Evolutionary conservation across 305 asterid species (phyloP).

Genomic region (Solanum hybrid): DNA sequence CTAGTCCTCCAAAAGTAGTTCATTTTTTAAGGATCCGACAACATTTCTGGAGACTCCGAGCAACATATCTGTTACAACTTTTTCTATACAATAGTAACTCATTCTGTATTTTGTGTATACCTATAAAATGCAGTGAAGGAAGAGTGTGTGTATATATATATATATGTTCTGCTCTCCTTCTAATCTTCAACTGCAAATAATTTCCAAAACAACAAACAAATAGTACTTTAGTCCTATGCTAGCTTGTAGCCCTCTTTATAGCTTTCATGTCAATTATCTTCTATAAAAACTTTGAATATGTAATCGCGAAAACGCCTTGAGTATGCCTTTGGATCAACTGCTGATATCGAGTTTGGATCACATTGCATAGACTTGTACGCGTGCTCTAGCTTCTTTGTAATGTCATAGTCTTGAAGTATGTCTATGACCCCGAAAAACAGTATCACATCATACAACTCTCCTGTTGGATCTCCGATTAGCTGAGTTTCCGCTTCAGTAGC

Average conservation of each 20-base stretch:
- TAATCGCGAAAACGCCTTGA: constrained; percentile 17
- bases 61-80: background rate
- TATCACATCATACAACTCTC: constrained; percentile 13
- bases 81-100: constrained; percentile 7
- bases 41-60: background rate
- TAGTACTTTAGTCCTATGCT: background rate
- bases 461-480: constrained; percentile 14
- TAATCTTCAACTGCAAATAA: background rate
- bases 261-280: background rate
- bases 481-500: constrained; percentile 27
- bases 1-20: background rate
- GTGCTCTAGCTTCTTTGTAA: constrained; percentile 17
- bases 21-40: background rate
- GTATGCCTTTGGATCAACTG: constrained; percentile 17
- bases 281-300: constrained; percentile 14
- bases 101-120: background rate
- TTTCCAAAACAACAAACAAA: background rate
- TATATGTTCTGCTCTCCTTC: background rate
- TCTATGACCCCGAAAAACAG: constrained; percentile 11
- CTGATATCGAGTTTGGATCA: constrained; percentile 16
- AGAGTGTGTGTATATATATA: background rate
- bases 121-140: constrained; percentile 2
- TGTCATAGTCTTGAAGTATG: constrained; percentile 14
- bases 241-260: background rate
- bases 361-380: constrained; percentile 17